phyloP scores from a whole-genome alignment of 176 grass and related monocot species.

The Puccinellia tenuiflora region DNA sequence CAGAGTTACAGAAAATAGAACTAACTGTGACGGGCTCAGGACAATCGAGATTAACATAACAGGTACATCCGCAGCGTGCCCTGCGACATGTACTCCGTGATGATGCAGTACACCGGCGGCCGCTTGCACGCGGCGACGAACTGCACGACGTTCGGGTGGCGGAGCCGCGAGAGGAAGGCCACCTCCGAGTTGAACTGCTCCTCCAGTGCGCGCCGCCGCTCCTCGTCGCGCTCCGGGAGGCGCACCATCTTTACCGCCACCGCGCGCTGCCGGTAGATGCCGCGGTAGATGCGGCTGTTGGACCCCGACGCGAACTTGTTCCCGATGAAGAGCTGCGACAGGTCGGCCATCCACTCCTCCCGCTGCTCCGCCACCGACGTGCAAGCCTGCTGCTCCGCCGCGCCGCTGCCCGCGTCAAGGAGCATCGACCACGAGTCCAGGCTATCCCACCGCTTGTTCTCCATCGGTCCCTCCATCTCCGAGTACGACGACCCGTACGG shows the following conservation, averaged over 20 bases:
- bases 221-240: conserved; percentile 54
- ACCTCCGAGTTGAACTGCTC: conserved; percentile 72
- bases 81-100: conserved; percentile 78
- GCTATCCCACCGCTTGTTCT: conserved; percentile 65
- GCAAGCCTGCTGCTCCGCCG: not conserved
- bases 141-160: conserved; percentile 55
- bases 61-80: conserved; percentile 72
- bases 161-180: conserved; percentile 50
- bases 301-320: conserved; percentile 67
- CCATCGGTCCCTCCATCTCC: conserved; percentile 44
- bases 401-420: conserved; percentile 24
- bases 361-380: not conserved
- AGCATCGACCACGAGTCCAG: conserved; percentile 75
- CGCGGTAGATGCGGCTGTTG: conserved; percentile 57
- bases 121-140: conserved; percentile 62
- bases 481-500: not conserved
- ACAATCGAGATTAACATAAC: too few species aligned
- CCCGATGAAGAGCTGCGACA: conserved; percentile 60
- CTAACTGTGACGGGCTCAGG: too few species aligned
- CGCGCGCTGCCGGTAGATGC: conserved; percentile 59
- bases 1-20: too few species aligned
- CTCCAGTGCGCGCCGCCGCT: conserved; percentile 36
- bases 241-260: conserved; percentile 66
- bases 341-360: conserved; percentile 71
- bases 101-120: conserved; percentile 61